Evolutionary conservation across 805 yeast genomes (phyloP).

Genomic region (Lachancea nothofagi): DNA sequence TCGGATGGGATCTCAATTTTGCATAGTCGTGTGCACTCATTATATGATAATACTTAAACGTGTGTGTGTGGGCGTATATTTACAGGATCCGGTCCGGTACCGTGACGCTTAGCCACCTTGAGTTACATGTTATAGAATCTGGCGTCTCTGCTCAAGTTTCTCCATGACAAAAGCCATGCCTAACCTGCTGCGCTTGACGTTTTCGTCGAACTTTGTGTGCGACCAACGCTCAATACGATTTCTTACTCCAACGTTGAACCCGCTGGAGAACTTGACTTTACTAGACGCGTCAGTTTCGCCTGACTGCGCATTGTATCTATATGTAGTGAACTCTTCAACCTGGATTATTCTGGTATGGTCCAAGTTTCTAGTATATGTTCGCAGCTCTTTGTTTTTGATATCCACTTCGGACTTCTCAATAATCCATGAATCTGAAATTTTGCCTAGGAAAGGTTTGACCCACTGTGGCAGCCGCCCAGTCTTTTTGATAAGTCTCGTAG

Average conservation of each 20-base stretch:
- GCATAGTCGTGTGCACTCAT: too few species aligned
- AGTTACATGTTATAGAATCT: not conserved
- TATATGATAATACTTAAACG: too few species aligned
- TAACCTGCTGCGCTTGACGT: constrained; percentile 56
- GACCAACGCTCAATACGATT: constrained; percentile 82
- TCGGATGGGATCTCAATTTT: constrained; percentile 78
- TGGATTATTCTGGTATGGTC: constrained; percentile 76
- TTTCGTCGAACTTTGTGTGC: constrained; percentile 59
- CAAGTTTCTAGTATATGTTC: constrained; percentile 71
- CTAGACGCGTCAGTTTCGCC: constrained; percentile 45
- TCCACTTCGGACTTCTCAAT: constrained; percentile 74
- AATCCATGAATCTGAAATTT: constrained; percentile 69
- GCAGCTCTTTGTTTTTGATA: constrained; percentile 48
- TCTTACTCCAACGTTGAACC: constrained; percentile 52
- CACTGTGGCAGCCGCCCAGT: constrained; percentile 76
- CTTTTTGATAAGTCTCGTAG: constrained; percentile 71
- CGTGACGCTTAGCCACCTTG: too few species aligned
- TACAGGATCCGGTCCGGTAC: too few species aligned
- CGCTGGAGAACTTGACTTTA: constrained; percentile 65
- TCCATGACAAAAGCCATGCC: constrained; percentile 81
- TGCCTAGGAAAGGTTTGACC: constrained; percentile 69
- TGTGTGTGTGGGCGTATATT: too few species aligned
- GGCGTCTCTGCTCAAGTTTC: constrained; percentile 38
- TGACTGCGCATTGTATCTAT: constrained; percentile 35
- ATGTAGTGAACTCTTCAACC: constrained; percentile 71